These are phyloP conservation scores for Tylopilus subfusipes DNA, from an alignment of 768 basidiomycete genomes.

Conservation along the genomic window DNA sequence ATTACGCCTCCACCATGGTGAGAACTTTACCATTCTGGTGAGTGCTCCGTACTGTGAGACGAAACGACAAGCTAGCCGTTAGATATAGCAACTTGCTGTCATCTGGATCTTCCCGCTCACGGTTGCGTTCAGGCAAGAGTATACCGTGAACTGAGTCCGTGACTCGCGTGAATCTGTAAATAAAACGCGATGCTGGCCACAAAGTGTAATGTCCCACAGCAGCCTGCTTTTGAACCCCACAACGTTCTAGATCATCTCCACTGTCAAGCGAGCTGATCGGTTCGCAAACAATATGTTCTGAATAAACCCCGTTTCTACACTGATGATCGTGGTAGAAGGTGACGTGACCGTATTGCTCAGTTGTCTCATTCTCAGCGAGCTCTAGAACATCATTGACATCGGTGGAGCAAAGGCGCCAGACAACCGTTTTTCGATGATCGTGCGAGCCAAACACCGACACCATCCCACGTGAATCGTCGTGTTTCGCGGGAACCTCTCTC, in stretches of 20 bases:
- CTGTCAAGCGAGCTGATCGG: slow-evolving; percentile 18
- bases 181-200: background rate
- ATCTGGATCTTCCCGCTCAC: slow-evolving; percentile 2
- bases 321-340: slow-evolving; percentile 5
- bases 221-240: slow-evolving; percentile 21
- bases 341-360: background rate
- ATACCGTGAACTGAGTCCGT: background rate
- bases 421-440: background rate
- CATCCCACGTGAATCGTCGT: background rate
- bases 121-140: too few relatives aligned
- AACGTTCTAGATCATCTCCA: slow-evolving; percentile 24
- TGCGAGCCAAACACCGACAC: slow-evolving; percentile 3
- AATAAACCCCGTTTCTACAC: slow-evolving; percentile 2
- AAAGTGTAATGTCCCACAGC: slow-evolving; percentile 11
- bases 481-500: slow-evolving; percentile 17
- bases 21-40: slow-evolving; percentile 2
- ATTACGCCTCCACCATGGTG: slow-evolving; percentile 5
- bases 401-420: background rate
- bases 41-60: background rate
- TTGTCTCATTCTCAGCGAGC: background rate
- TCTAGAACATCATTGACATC: background rate
- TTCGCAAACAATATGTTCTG: slow-evolving; percentile 3
- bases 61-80: background rate
- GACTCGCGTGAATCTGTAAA: background rate
- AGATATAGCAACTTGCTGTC: background rate